These are phyloP conservation scores for Heracleum sosnowskyi DNA, from an alignment of 129 eudicot genomes.

Conservation along the genomic window DNA sequence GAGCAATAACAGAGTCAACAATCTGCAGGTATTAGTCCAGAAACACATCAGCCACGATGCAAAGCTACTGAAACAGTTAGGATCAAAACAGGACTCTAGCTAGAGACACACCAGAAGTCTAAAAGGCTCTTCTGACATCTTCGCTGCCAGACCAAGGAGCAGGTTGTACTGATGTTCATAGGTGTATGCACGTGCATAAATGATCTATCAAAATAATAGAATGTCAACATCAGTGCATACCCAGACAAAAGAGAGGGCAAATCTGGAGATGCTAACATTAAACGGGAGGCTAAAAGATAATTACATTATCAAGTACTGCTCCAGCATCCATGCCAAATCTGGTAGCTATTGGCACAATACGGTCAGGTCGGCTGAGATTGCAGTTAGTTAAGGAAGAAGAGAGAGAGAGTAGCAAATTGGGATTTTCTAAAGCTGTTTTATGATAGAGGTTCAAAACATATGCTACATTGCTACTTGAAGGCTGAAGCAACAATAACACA, in stretches of 20 bases:
- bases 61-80: not conserved
- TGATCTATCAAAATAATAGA: conserved; percentile 40
- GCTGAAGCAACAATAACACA: not conserved
- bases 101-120: conserved; percentile 63
- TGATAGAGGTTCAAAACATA: not conserved
- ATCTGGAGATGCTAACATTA: not conserved
- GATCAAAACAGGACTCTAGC: not conserved
- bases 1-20: conserved; percentile 83
- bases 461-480: not conserved
- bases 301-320: conserved; percentile 92
- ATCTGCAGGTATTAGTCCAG: conserved; percentile 37
- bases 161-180: conserved; percentile 95
- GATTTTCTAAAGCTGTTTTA: not conserved
- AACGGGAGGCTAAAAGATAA: not conserved
- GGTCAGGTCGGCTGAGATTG: conserved; percentile 78
- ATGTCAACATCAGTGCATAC: not conserved
- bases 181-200: conserved; percentile 95
- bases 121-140: conserved; percentile 76
- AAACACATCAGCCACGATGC: conserved; percentile 9
- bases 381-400: conserved; percentile 34
- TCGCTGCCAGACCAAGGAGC: conserved; percentile 78
- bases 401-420: not conserved
- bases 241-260: not conserved
- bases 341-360: conserved; percentile 95
- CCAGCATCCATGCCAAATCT: conserved; percentile 98